These are phyloP conservation scores for Lentinula detonsa DNA, from an alignment of 768 basidiomycete genomes.

Conservation along the genomic window DNA sequence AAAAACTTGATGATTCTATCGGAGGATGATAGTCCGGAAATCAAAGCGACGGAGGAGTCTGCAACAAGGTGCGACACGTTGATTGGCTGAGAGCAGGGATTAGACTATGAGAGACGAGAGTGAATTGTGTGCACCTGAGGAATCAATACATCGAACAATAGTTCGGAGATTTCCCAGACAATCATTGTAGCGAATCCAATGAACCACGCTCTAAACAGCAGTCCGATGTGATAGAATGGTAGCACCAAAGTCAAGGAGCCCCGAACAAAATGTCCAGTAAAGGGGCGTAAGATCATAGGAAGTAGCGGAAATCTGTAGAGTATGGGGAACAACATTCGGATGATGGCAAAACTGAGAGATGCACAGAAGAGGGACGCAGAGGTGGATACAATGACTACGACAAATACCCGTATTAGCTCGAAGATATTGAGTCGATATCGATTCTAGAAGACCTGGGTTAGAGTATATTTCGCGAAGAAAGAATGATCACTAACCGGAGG, in stretches of 20 bases:
- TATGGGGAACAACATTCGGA: constrained; percentile 46
- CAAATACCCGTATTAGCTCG: constrained; percentile 17
- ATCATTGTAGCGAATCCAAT: constrained; percentile 46
- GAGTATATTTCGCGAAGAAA: constrained; percentile 12
- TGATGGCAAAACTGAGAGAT: constrained; percentile 37
- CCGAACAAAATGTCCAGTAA: constrained; percentile 56
- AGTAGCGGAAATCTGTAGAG: constrained; percentile 51
- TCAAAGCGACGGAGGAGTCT: constrained; percentile 49
- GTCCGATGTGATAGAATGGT: constrained; percentile 35
- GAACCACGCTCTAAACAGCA: constrained; percentile 43
- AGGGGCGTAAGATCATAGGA: constrained; percentile 45
- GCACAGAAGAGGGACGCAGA: constrained; percentile 31
- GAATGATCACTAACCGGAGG: neutral
- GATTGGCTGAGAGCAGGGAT: constrained; percentile 32
- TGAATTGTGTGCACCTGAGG: constrained; percentile 38
- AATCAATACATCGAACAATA: constrained; percentile 53
- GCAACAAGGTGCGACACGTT: constrained; percentile 35
- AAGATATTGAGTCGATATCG: constrained; percentile 14
- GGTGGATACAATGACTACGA: constrained; percentile 36
- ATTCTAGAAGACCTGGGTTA: neutral
- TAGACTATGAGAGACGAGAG: neutral
- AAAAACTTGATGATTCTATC: constrained; percentile 52
- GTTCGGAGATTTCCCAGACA: constrained; percentile 61
- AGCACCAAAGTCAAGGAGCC: constrained; percentile 51
- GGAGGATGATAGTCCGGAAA: constrained; percentile 58